Evolutionary conservation across 106 monocot genomes (phyloP), one percentile per base, ranked within the genome.

Genomic region (Cymbidium sinense): DNA sequence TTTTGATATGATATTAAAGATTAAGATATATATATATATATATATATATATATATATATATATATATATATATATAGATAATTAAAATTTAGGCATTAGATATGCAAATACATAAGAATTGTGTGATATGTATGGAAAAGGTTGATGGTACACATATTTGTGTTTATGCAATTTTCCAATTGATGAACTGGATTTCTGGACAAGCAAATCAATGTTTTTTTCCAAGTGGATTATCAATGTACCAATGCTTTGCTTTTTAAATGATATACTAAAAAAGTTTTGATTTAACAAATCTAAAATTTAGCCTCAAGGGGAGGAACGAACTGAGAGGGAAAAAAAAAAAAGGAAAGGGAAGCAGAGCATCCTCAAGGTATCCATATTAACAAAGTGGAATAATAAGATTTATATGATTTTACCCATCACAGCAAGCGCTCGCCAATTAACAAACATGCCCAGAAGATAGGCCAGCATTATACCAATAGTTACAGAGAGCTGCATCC

Each of bases 401-500:
- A 61, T 25, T 58, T 61, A 25, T 39, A 19, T 17, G 3, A 37
- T 71, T 71, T 77, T 87, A 93, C 93, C 96, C 36, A 93, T 76
- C 39, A 91, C 91, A 37, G 96, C 96, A 86, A 96, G 91, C 41
- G 76, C 19, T 73, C 96, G 93, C 96, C 96, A 96, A 2, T 81
- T 79, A 55, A 93, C 83, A 89, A 96, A 91, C 81, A 96, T 80
- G 58, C 96, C 96, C 61, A 96, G 85, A 50, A 93, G 1, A 74
- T 96, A 96, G 19, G 88, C 96, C 47, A 96, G 28, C 84, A 90
- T 52, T 75, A 96, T 88, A 43, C 96, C 96, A 65, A 93, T 88
- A 43, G 96, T 93, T 12, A 96, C 85, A 84, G 96, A 96, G 54
- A 96, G 86, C 93, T 96, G 70, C 30, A 86, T 64, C 33, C 33